Conservation (phyloP, 2,329 filamentous ascomycete genomes). For the Thermochaetoides dissita region DNA sequence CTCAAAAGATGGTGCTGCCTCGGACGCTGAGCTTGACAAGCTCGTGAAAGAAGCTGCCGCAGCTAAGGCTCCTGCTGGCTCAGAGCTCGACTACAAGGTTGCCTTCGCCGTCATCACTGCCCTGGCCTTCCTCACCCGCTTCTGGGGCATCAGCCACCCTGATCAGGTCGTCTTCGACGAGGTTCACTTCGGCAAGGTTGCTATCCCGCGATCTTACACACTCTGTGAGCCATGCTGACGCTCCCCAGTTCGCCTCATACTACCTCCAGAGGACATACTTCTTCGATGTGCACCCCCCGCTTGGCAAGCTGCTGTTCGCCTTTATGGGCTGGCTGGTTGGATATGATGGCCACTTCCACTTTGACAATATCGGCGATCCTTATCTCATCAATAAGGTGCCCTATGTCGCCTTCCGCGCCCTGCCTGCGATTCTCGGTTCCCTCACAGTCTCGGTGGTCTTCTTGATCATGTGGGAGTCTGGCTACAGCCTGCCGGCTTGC, state of each 20-base stretch:
- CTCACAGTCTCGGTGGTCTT: constrained; percentile 90
- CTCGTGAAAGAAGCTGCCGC: constrained; percentile 28
- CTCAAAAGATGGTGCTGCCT: constrained; percentile 26
- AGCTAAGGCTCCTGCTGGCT: constrained; percentile 25
- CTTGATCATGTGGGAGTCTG: constrained; percentile 99
- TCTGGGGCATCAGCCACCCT: constrained; percentile 91
- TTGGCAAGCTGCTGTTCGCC: constrained; percentile 94
- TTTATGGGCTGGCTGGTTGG: constrained; percentile 95
- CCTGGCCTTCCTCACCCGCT: constrained; percentile 79
- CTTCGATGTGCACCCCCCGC: constrained; percentile 97
- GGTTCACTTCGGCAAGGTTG: constrained; percentile 97
- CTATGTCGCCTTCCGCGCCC: constrained; percentile 86
- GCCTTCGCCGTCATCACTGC: constrained; percentile 63
- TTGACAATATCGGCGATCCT: constrained; percentile 98
- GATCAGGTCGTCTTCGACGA: constrained; percentile 98
- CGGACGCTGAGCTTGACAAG: constrained; percentile 37
- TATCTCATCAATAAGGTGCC: constrained; percentile 96
- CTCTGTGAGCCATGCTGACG: constrained; percentile 5
- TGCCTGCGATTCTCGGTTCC: constrained; percentile 83
- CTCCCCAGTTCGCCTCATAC: constrained; percentile 37
- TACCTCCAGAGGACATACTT: constrained; percentile 97
- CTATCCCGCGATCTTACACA: constrained; percentile 13
- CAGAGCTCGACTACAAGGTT: constrained; percentile 76
- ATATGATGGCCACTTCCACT: constrained; percentile 93
- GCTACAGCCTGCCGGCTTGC: constrained; percentile 88